A percentile compares a stretch with the other conserved stretches of the same genome.
Evolutionary conservation across 495 filamentous ascomycete species (phyloP).

Genomic region (Opeltia flavorubescens): DNA sequence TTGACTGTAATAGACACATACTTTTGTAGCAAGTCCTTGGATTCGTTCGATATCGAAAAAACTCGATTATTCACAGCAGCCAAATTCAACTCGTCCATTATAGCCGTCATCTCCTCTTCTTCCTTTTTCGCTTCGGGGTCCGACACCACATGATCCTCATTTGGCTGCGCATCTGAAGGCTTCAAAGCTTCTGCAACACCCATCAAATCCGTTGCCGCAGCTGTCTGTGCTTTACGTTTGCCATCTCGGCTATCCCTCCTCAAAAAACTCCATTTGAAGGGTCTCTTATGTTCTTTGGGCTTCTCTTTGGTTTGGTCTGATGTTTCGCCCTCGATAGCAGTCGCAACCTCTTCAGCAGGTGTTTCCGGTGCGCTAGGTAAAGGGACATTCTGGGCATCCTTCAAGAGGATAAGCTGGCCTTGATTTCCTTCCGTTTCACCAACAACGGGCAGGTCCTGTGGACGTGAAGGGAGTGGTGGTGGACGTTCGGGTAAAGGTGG

Average conservation of each 20-base stretch:
- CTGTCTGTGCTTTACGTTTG: slow-evolving; percentile 25
- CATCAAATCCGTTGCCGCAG: slow-evolving; percentile 13
- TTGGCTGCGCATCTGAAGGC: slow-evolving; percentile 14
- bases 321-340: slow-evolving; percentile 12
- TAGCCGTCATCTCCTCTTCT: slow-evolving; percentile 56
- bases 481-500: slow-evolving; percentile 16
- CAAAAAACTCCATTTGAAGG: slow-evolving; percentile 30
- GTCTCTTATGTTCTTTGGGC: slow-evolving; percentile 26
- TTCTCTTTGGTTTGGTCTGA: slow-evolving; percentile 13
- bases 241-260: slow-evolving; percentile 26
- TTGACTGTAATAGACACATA: not conserved
- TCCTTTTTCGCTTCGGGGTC: slow-evolving; percentile 40
- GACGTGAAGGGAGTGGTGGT: slow-evolving; percentile 12
- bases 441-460: slow-evolving; percentile 10
- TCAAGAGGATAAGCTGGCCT: slow-evolving; percentile 19
- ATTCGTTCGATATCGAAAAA: slow-evolving; percentile 70
- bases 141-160: slow-evolving; percentile 21
- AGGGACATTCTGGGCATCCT: slow-evolving; percentile 22
- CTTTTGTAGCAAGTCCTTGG: slow-evolving; percentile 59
- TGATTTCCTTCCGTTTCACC: slow-evolving; percentile 16
- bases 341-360: slow-evolving; percentile 20
- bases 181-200: slow-evolving; percentile 15
- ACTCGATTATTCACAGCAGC: slow-evolving; percentile 63
- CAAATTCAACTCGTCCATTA: slow-evolving; percentile 70
- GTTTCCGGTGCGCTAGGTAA: slow-evolving; percentile 25